phyloP scores from a whole-genome alignment of 352 stramenopile genomes.

The Globisporangium orthogonon region DNA sequence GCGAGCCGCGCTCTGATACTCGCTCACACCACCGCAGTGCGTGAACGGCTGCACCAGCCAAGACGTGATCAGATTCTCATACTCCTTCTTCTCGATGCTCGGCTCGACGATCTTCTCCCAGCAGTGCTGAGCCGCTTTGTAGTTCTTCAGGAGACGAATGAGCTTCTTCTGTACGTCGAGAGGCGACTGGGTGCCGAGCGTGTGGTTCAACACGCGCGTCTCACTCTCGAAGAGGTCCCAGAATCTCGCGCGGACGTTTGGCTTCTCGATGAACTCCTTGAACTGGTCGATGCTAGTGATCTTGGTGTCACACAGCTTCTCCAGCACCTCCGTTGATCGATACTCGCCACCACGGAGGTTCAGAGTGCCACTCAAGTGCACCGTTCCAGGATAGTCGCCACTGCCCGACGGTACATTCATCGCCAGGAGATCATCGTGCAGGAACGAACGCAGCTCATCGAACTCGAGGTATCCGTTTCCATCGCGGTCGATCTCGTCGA shows the following conservation, averaged over 20 bases:
- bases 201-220: constrained; percentile 35
- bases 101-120: constrained; percentile 56
- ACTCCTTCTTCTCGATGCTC: constrained; percentile 27
- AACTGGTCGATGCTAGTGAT: constrained; percentile 41
- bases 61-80: constrained; percentile 30
- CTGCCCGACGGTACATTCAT: constrained; percentile 7
- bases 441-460: constrained; percentile 89
- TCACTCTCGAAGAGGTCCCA: constrained; percentile 61
- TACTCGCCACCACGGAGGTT: constrained; percentile 69
- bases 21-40: constrained; percentile 57
- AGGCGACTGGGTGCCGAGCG: constrained; percentile 31
- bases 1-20: constrained; percentile 59
- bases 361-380: constrained; percentile 43
- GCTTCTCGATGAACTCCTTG: constrained; percentile 33
- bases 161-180: constrained; percentile 71
- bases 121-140: constrained; percentile 51
- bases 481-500: constrained; percentile 92
- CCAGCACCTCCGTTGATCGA: constrained; percentile 50
- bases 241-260: constrained; percentile 42
- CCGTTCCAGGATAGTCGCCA: constrained; percentile 33
- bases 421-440: constrained; percentile 39
- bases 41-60: constrained; percentile 61
- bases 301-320: constrained; percentile 50
- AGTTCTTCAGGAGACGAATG: constrained; percentile 62
- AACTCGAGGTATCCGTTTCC: constrained; percentile 91